Evolutionary conservation across 352 stramenopile genomes (phyloP).

Genomic region (Aphanomyces stellatus): DNA sequence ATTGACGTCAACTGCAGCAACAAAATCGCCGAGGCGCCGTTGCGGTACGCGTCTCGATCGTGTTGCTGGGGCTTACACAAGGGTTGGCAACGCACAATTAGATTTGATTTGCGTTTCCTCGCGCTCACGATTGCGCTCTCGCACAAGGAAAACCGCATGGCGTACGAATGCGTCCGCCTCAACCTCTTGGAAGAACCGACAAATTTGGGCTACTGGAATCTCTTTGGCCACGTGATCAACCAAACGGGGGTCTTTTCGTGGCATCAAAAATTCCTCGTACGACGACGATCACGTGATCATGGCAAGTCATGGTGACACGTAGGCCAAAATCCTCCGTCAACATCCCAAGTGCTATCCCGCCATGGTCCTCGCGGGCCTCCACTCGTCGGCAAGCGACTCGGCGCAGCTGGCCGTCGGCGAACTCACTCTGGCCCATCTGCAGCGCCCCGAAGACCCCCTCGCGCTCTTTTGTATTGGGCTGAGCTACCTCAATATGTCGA

Average conservation of each 20-base stretch:
- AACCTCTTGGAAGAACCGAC: conserved; percentile 81
- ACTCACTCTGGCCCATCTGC: conserved; percentile 71
- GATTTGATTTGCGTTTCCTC: conserved; percentile 72
- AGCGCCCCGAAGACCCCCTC: conserved; percentile 61
- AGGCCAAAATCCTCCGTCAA: conserved; percentile 63
- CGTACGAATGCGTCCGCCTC: conserved; percentile 75
- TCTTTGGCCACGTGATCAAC: conserved; percentile 75
- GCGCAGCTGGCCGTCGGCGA: conserved; percentile 79
- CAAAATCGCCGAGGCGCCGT: conserved; percentile 59
- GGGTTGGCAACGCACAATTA: too few species aligned
- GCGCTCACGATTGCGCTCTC: conserved; percentile 76
- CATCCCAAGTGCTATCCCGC: conserved; percentile 68
- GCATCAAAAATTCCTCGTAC: conserved; percentile 73
- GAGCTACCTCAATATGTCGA: conserved; percentile 72
- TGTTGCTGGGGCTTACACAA: neutral
- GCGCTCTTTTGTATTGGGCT: conserved; percentile 80
- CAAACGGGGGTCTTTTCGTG: conserved; percentile 80
- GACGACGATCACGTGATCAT: neutral
- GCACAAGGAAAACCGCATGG: conserved; percentile 82
- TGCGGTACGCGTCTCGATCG: conserved; percentile 26
- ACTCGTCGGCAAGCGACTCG: conserved; percentile 78
- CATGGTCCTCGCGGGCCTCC: conserved; percentile 71
- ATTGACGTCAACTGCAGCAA: conserved; percentile 82
- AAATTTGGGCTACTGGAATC: conserved; percentile 77
- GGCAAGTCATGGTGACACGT: neutral